These are phyloP conservation scores for Thozetella sp. DNA, from an alignment of 495 filamentous ascomycete genomes.

Conservation along the genomic window DNA sequence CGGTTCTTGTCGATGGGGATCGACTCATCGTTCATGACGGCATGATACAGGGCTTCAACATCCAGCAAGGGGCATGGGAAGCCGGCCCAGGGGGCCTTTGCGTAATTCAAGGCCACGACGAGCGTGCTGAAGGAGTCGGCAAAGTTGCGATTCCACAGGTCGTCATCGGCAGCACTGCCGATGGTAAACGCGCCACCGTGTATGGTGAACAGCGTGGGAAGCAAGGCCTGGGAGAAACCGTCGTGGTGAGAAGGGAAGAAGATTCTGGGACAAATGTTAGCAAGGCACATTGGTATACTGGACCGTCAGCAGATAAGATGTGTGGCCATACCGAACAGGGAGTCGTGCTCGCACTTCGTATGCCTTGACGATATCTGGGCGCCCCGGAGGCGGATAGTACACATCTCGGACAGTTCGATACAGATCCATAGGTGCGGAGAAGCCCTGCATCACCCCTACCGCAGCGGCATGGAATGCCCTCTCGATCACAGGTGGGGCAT, in stretches of 20 bases:
- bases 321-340: constrained; percentile 30
- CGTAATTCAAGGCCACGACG: constrained; percentile 36
- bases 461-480: constrained; percentile 23
- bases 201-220: constrained; percentile 36
- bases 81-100: constrained; percentile 30
- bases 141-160: constrained; percentile 36
- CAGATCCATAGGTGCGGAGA: constrained; percentile 18
- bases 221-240: constrained; percentile 19
- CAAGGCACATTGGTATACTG: background rate
- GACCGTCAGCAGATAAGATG: background rate
- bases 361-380: constrained; percentile 29
- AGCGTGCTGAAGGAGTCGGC: constrained; percentile 26
- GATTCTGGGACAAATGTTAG: constrained; percentile 18
- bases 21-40: constrained; percentile 29
- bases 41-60: constrained; percentile 33
- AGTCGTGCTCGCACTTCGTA: constrained; percentile 29
- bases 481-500: constrained; percentile 23
- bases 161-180: constrained; percentile 28
- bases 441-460: constrained; percentile 19
- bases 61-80: constrained; percentile 34
- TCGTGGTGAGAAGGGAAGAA: constrained; percentile 38
- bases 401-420: constrained; percentile 19
- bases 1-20: constrained; percentile 36
- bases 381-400: constrained; percentile 21
- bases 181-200: constrained; percentile 40